Percentiles rank a stretch among this genome's conserved stretches.
Conservation (phyloP, 345 rosid genomes). For the Eucalyptus sp. region DNA sequence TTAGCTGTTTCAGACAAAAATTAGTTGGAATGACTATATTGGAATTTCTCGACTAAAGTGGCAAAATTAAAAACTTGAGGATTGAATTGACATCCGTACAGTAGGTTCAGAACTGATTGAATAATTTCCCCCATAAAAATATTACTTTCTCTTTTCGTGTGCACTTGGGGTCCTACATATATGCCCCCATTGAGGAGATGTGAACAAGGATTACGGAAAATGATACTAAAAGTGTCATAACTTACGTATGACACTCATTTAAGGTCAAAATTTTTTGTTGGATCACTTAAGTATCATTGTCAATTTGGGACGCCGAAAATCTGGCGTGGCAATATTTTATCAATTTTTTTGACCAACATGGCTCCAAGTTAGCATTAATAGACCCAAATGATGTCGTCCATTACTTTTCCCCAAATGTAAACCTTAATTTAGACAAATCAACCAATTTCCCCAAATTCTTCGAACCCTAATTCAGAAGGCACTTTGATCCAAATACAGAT, state of each 20-base stretch:
- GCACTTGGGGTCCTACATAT: too few species aligned
- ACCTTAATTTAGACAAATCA: neutral
- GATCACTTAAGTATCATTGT: neutral
- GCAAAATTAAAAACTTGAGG: too few species aligned
- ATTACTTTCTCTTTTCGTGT: too few species aligned
- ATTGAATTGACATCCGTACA: too few species aligned
- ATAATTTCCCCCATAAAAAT: too few species aligned
- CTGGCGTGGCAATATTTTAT: neutral
- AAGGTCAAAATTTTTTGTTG: accelerated
- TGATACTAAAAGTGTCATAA: too few species aligned
- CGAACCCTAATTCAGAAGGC: neutral
- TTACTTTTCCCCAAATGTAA: neutral
- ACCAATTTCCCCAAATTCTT: neutral
- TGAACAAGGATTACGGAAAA: neutral
- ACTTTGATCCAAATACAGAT: neutral
- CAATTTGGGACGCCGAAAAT: neutral
- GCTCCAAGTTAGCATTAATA: neutral
- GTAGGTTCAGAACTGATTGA: accelerated
- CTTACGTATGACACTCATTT: neutral
- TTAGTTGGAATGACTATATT: too few species aligned
- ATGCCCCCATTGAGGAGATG: too few species aligned
- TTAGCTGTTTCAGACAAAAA: too few species aligned
- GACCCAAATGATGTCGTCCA: neutral
- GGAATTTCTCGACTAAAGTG: too few species aligned
- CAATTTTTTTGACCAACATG: neutral